Evolutionary conservation across 495 filamentous ascomycete genomes (phyloP), one percentile per base, ranked within the genome.

Genomic region (Annulohypoxylon bovei): DNA sequence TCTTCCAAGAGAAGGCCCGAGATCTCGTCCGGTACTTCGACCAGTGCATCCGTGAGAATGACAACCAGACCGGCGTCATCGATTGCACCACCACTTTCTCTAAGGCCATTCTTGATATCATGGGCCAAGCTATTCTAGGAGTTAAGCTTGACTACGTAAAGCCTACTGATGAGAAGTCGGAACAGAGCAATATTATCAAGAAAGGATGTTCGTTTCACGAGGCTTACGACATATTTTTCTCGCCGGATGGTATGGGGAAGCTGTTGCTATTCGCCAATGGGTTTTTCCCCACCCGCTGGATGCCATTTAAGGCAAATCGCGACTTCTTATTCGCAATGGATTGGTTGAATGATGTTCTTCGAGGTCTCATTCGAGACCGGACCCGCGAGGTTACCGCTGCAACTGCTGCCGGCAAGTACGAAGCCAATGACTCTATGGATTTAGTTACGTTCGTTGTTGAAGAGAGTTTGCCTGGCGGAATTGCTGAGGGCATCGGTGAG

Each of bases 71-170:
- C 8, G 64, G 57, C 2, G 42, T 39, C 4, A 23, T 68, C 23
- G 52, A 62, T 25, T 59, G 53, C 27, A 67, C 52, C 14, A 39
- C 30, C 2, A 37, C 50, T 9, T 73, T 70, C 39, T 65, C 64
- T 0, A 72, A 54, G 16, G 55, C 65, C 20, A 90, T 90, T 0
- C 87, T 93, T 1, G 91, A 93, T 68, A 89, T 93, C 54, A 92
- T 93, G 4, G 77, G 84, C 2, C 84, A 87, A 0, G 89, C 89
- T 46, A 44, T 54, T 3, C 84, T 92, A 74, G 90, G 90, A 2
- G 81, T 87, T 3, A 87, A 92, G 27, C 62, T 58, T n/a, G 32
- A 46, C 42, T 47, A 58, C 42, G 62, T 56, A 32, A 47, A 40
- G 39, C 53, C 60, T 3, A 32, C 23, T 14, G 35, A 63, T 2